Evolutionary conservation across 2,329 filamentous ascomycete species (phyloP).

Genomic region (Ophiosphaerella korrae): DNA sequence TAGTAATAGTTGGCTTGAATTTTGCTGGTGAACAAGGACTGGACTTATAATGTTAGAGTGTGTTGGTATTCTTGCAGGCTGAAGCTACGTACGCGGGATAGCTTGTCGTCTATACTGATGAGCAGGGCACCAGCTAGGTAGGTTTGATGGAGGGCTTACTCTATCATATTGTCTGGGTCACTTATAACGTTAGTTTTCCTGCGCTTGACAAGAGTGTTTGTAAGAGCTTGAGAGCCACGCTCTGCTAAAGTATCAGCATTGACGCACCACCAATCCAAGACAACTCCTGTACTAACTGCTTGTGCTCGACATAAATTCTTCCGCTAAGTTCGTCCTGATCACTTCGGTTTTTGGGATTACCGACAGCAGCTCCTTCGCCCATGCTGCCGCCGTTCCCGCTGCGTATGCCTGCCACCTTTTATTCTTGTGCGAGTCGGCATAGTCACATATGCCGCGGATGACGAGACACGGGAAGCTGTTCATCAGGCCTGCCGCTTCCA

Average conservation of each 20-base stretch:
- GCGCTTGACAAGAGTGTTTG: slow-evolving; percentile 4
- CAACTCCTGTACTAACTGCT: no score
- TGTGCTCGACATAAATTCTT: no score
- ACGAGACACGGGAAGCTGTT: no score
- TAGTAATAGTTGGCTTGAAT: no score
- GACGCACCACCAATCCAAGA: no score
- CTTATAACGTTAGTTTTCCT: neutral
- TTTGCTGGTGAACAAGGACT: no score
- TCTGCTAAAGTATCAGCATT: no score
- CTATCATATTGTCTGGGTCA: neutral
- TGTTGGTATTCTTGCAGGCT: slow-evolving; percentile 27
- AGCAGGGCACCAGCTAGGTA: neutral
- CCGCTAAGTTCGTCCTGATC: no score
- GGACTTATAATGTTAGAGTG: slow-evolving; percentile 14
- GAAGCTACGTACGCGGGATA: slow-evolving; percentile 6
- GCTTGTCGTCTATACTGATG: slow-evolving; percentile 1
- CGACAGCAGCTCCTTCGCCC: neutral
- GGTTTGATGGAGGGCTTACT: slow-evolving; percentile 3
- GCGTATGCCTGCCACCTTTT: slow-evolving; percentile 16
- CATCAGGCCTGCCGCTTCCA: no score
- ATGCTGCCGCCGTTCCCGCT: slow-evolving; percentile 25
- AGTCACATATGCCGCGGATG: no score
- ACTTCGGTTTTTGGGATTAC: no score
- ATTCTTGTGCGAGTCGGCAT: no score
- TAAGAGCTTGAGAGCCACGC: neutral